phyloP scores from a whole-genome alignment of 768 basidiomycete species.

The Chalciporus pseudorubinellus region DNA sequence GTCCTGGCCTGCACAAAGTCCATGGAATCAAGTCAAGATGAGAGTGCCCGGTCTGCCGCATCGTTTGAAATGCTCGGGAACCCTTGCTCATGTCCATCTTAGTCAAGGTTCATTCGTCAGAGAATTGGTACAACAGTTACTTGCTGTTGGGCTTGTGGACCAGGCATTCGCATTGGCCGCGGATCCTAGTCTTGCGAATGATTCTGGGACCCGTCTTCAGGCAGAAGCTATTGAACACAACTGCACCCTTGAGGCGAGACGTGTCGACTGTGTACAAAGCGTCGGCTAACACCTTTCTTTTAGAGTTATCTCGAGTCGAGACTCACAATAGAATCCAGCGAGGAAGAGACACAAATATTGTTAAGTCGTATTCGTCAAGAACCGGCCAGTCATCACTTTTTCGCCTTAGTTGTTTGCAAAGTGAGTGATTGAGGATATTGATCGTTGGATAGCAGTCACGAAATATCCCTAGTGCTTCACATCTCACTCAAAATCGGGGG shows the following conservation, averaged over 20 bases:
- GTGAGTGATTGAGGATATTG: constrained; percentile 36
- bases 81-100: constrained; percentile 10
- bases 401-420: constrained; percentile 56
- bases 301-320: constrained; percentile 53
- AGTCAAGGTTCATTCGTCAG: constrained; percentile 28
- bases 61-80: background rate
- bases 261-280: background rate
- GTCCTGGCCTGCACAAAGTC: constrained; percentile 35
- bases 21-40: constrained; percentile 23
- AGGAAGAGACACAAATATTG: constrained; percentile 36
- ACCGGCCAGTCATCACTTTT: constrained; percentile 51
- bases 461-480: constrained; percentile 52
- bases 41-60: constrained; percentile 14
- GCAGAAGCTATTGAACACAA: constrained; percentile 61
- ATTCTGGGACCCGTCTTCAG: constrained; percentile 47
- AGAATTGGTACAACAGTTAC: constrained; percentile 48
- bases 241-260: constrained; percentile 54
- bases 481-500: constrained; percentile 47
- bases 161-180: constrained; percentile 47
- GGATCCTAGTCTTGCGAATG: constrained; percentile 50
- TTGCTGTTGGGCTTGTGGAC: constrained; percentile 54
- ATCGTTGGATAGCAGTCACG: background rate
- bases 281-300: constrained; percentile 6
- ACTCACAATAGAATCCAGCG: constrained; percentile 47
- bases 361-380: constrained; percentile 52